Base-by-base conservation (phyloP, 1,284 basidiomycete genomes). In the Trametes versicolor region DNA sequence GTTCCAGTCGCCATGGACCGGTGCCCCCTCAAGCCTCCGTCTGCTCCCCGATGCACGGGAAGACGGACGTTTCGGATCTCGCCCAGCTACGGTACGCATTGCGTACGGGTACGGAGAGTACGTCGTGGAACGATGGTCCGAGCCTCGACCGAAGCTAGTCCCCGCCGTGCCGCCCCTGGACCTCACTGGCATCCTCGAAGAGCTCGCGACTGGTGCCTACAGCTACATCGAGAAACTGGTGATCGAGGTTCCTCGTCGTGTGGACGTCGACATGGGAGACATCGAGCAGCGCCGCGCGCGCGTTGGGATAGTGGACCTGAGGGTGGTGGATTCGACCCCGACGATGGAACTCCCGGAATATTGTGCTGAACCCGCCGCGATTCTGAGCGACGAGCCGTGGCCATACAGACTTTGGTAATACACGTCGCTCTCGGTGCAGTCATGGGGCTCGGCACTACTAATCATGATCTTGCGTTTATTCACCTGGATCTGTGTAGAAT, bases 141-240 rank as follows among this genome's bases (percentile, higher is more conserved):
- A 6, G 9, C n/a, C n/a, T n/a, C 21, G 23, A 2, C 32, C 52
- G 5, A 5, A 23, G 10, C 6, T n/a, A n/a, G 27, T 5, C 32
- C 23, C 9, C 21, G 36, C 19, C 8, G 34, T n/a, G 6, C 41
- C 41, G 15, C 41, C 19, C 3, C 41, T 37, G 19, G 54, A 45
- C 25, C 19, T 56, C 8, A 29, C 39, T 4, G 9, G 5, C 27
- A 13, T 56, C 27, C 17, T 56, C 7, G 17, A 43, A 2, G 41
- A 56, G n/a, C 37, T 56, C 17, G 54, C 23, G 54, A 45, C 54
- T 2, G 41, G 54, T 15, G 54, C 54, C 7, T 56, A 56, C 17
- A 15, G 32, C 41, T 45, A 56, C 54, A 23, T 45, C 25, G 10
- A n/a, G 21, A 39, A 56, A 15, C 15, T 56, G 27, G 15, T 32